Evolutionary conservation across 73 alveolate genomes (phyloP).

Genomic region (Paramecium pentaurelia): DNA sequence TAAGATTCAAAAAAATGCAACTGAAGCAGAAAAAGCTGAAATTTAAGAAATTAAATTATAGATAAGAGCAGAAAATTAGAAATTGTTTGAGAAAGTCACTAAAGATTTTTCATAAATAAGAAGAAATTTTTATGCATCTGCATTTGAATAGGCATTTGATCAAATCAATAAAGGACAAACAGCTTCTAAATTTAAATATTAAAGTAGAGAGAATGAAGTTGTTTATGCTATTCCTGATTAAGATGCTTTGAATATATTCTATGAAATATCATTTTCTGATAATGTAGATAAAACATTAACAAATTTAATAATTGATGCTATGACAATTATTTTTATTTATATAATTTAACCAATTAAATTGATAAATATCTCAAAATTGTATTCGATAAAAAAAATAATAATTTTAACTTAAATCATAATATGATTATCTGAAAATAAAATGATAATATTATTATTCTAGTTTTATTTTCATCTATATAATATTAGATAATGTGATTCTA

Average conservation of each 20-base stretch:
- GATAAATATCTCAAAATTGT: too few relatives aligned
- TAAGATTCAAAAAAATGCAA: not conserved
- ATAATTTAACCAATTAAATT: too few relatives aligned
- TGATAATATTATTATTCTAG: too few relatives aligned
- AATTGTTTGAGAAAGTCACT: not conserved
- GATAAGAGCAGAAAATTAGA: not conserved
- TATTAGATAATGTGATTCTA: too few relatives aligned
- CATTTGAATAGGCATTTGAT: slow-evolving; percentile 33
- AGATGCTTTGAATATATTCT: not conserved
- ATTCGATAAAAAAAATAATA: too few relatives aligned
- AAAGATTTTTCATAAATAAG: not conserved
- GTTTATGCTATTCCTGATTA: not conserved
- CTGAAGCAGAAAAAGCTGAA: not conserved
- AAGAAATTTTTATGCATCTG: slow-evolving; percentile 40
- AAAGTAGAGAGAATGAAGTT: slow-evolving; percentile 30
- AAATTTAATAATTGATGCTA: not conserved
- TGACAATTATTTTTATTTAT: too few relatives aligned
- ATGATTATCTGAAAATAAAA: too few relatives aligned
- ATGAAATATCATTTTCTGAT: slow-evolving; percentile 9
- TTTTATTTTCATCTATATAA: too few relatives aligned
- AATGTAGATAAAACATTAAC: not conserved
- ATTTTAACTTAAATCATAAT: too few relatives aligned
- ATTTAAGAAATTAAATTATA: not conserved
- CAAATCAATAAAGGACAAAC: not conserved
- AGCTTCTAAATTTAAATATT: not conserved